Conservation (phyloP, 2,329 filamentous ascomycete species). For the Rhynchosporium agropyri region DNA sequence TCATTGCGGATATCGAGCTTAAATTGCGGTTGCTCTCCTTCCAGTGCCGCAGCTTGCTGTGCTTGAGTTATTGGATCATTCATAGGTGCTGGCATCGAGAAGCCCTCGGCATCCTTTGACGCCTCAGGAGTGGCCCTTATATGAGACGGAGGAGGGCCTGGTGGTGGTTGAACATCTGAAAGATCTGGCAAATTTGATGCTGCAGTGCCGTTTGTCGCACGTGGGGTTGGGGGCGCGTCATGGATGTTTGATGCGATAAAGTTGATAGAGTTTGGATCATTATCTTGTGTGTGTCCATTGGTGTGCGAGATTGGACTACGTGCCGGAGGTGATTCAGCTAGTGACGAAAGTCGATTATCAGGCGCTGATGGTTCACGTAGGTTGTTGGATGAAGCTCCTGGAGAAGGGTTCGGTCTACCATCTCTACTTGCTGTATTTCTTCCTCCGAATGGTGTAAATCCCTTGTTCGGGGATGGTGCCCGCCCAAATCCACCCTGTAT, state of each 20-base stretch:
- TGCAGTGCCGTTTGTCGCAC: conserved; percentile 52
- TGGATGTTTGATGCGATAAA: conserved; percentile 40
- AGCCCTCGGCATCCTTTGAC: conserved; percentile 74
- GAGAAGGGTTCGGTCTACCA: conserved; percentile 52
- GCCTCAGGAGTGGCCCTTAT: conserved; percentile 40
- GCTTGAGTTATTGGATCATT: conserved; percentile 72
- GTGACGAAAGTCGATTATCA: conserved; percentile 55
- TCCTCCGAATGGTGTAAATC: conserved; percentile 58
- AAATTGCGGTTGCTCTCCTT: conserved; percentile 66
- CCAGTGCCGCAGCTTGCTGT: conserved; percentile 62
- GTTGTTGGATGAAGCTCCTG: conserved; percentile 61
- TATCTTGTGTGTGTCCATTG: conserved; percentile 35
- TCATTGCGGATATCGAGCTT: conserved; percentile 80
- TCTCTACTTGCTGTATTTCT: conserved; percentile 63
- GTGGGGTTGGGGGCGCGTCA: conserved; percentile 39
- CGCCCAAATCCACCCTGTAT: conserved; percentile 62
- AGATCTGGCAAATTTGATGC: conserved; percentile 46
- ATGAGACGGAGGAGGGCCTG: conserved; percentile 50
- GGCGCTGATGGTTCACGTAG: conserved; percentile 51
- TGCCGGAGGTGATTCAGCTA: conserved; percentile 57
- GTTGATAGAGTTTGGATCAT: conserved; percentile 41
- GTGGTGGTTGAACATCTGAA: conserved; percentile 55
- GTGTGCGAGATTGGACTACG: conserved; percentile 31
- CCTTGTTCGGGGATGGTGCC: conserved; percentile 58
- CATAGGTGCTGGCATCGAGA: conserved; percentile 67